A percentile compares a stretch with the other conserved stretches of the same genome.
Evolutionary conservation across 1,139 yeast species (phyloP).

Genomic region (Sugiyamaella grinbergsii): DNA sequence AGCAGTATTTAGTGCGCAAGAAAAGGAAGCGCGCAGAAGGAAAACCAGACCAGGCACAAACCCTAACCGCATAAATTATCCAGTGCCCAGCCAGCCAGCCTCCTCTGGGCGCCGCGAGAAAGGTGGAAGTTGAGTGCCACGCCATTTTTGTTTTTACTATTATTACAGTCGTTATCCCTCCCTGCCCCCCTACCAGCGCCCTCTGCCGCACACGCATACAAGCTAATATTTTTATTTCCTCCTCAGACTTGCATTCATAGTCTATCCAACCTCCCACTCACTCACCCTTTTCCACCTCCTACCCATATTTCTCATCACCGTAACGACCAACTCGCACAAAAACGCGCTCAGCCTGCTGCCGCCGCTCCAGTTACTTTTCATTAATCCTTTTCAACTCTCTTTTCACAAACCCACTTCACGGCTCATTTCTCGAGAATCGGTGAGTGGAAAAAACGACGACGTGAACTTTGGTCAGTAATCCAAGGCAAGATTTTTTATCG

Average conservation of each 20-base stretch:
- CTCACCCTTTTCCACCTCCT: no score
- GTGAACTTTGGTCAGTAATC: neutral
- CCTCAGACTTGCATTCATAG: no score
- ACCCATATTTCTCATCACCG: constrained; percentile 16
- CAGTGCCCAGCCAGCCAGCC: neutral
- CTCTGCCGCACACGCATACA: no score
- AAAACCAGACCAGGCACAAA: neutral
- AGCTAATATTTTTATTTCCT: no score
- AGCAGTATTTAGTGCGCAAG: neutral
- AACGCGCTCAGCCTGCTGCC: constrained; percentile 13
- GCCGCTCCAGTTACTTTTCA: constrained; percentile 15
- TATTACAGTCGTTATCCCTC: no score
- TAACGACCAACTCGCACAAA: constrained; percentile 15
- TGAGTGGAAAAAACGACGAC: neutral
- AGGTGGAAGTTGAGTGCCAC: neutral
- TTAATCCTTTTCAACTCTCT: constrained; percentile 8
- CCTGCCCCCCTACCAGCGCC: no score
- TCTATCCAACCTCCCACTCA: no score
- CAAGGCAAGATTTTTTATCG: neutral
- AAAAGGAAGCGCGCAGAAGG: neutral
- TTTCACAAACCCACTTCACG: constrained; percentile 17
- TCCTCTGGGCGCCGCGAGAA: neutral
- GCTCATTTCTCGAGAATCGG: constrained; percentile 10
- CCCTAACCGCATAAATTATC: no score
- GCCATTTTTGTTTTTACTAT: neutral